phyloP scores from a whole-genome alignment of 108 stramenopile genomes.

The Nitzschia sp. region DNA sequence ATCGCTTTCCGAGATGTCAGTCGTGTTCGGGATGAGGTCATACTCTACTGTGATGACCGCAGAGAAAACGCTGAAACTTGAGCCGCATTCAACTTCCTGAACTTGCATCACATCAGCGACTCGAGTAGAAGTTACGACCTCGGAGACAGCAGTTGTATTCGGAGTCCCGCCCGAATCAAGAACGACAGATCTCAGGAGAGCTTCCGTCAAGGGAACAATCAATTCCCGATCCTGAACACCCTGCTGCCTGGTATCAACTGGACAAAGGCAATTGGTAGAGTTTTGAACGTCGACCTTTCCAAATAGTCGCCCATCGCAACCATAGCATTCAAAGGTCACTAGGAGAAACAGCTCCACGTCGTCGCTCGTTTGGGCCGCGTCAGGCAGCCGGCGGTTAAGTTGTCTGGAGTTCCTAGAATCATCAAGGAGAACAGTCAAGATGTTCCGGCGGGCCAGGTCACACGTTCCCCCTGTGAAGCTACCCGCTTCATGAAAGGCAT shows the following conservation, averaged over 20 bases:
- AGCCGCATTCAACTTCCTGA: neutral
- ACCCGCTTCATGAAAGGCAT: neutral
- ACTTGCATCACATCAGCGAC: neutral
- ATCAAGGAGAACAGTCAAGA: neutral
- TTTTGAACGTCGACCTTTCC: neutral
- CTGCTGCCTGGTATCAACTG: neutral
- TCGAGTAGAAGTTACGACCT: neutral
- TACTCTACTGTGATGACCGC: neutral
- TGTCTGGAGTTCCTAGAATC: neutral
- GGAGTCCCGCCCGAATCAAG: too few relatives aligned
- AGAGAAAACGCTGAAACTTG: neutral
- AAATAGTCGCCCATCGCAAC: neutral
- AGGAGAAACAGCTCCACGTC: neutral
- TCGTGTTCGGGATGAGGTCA: neutral
- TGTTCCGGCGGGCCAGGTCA: neutral
- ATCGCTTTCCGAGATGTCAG: neutral
- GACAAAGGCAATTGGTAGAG: conserved; percentile 4
- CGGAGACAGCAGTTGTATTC: too few relatives aligned
- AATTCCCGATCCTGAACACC: neutral
- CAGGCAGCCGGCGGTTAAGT: neutral
- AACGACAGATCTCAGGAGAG: neutral
- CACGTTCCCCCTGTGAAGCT: neutral
- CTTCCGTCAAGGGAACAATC: neutral
- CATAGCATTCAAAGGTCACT: neutral
- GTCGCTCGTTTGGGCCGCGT: neutral